Base-by-base conservation (phyloP, 2,329 filamentous ascomycete genomes). In the Rosellinia necatrix region DNA sequence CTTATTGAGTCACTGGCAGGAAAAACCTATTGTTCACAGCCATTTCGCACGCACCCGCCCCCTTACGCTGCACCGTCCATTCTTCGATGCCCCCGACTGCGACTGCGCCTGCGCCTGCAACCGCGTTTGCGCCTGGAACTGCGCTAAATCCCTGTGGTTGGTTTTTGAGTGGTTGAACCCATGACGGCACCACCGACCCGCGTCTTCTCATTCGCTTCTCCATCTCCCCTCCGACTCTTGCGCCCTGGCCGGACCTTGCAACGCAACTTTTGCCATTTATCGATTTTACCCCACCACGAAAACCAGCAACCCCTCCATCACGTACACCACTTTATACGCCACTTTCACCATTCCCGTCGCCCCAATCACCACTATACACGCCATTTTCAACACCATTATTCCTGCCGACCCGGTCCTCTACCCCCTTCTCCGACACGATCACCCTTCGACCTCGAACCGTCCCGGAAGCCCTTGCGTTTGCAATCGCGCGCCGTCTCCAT, bases 401-500 rank as follows among this genome's bases (percentile, higher is more conserved):
- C n/a, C n/a, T n/a, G n/a, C n/a, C n/a, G 22, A 25, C 47, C 43
- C 24, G 29, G 27, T 15, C 15, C 47, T 25, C 48, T 38, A 17
- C 40, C 37, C 17, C 25, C 48, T 12, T 37, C 44, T 43, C 21
- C 25, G 4, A 4, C 13, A 22, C 37, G 10, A 42, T 29, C 22
- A 13, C 32, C 27, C 7, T 29, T 32, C 22, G 4, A 17, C 12
- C 34, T 44, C 29, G 27, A 30, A 4, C 15, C 10, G 7, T 5
- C 19, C 9, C 49, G 32, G 22, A 29, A 17, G 9, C 32, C 6
- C 48, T 40, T 32, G 10, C 32, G n/a, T 42, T 42, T 17, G 6
- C 53, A 58, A 34, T 46, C 47, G 44, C 61, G 59, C 24, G 27
- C 53, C 19, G 35, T 50, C 51, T 24, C 60, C 32, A 68, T 68